Evolutionary conservation across 2,329 filamentous ascomycete genomes (phyloP).

Genomic region (Cercospora sp.): DNA sequence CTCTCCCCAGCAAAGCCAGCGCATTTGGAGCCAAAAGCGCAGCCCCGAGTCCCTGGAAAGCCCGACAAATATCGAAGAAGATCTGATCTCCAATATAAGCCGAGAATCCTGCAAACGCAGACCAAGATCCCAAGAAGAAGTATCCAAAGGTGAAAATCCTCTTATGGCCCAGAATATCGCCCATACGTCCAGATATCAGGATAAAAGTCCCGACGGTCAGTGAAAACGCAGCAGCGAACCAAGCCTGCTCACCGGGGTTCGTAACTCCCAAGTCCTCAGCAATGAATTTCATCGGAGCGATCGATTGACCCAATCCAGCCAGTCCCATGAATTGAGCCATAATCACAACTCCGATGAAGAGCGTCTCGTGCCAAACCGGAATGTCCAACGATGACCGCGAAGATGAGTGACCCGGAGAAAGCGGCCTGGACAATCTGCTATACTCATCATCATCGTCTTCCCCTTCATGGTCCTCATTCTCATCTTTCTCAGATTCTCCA

Average conservation of each 20-base stretch:
- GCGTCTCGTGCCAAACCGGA: constrained; percentile 29
- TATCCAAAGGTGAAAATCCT: constrained; percentile 45
- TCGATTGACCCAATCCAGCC: constrained; percentile 33
- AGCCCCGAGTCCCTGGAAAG: constrained; percentile 45
- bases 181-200: constrained; percentile 46
- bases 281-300: constrained; percentile 50
- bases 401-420: neutral
- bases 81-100: constrained; percentile 35
- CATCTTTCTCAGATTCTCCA: neutral
- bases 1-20: constrained; percentile 41
- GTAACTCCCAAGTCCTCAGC: constrained; percentile 44
- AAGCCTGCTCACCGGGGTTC: constrained; percentile 46
- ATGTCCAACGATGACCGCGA: constrained; percentile 18
- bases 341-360: constrained; percentile 32
- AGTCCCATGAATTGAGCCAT: constrained; percentile 36
- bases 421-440: neutral
- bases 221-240: constrained; percentile 47
- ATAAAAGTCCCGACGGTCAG: constrained; percentile 50
- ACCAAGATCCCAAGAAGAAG: constrained; percentile 45
- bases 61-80: constrained; percentile 43
- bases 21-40: constrained; percentile 43
- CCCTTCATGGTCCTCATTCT: neutral
- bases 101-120: constrained; percentile 43
- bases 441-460: neutral
- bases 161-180: constrained; percentile 48